phyloP scores from a whole-genome alignment of 441 rosid genomes.

The Codiaeum variegatum region DNA sequence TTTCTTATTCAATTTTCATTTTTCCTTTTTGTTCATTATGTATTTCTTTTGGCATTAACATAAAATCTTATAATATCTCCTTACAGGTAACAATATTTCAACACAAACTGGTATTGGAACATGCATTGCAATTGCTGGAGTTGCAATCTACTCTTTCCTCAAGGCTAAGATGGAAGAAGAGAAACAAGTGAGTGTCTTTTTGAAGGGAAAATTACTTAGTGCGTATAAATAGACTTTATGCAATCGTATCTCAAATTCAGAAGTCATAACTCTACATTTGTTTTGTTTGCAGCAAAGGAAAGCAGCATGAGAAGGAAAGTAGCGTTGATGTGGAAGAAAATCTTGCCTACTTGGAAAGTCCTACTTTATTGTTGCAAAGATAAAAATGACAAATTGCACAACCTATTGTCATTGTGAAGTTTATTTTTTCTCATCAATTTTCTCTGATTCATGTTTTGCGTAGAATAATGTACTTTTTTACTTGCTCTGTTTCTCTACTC shows the following conservation, averaged over 20 bases:
- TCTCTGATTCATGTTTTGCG: constrained; percentile 25
- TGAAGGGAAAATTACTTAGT: background rate
- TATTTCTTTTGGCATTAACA: background rate
- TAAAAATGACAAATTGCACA: constrained; percentile 22
- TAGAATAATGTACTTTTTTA: constrained; percentile 28
- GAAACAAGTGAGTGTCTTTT: constrained; percentile 55
- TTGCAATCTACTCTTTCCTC: constrained; percentile 72
- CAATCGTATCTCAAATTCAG: background rate
- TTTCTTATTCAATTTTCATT: background rate
- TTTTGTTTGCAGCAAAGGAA: constrained; percentile 45
- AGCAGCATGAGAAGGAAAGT: constrained; percentile 37
- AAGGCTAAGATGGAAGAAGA: constrained; percentile 93
- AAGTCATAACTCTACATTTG: constrained; percentile 5
- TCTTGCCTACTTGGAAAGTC: constrained; percentile 28
- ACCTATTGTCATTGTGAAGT: constrained; percentile 23
- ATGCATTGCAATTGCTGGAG: constrained; percentile 77
- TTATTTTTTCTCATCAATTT: constrained; percentile 26
- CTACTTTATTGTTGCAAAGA: constrained; percentile 17
- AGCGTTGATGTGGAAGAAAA: constrained; percentile 5
- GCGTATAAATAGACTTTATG: background rate
- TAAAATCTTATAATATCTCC: background rate
- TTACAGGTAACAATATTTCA: constrained; percentile 80
- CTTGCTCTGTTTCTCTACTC: constrained; percentile 30
- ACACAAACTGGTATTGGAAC: constrained; percentile 88
- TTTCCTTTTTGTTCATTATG: background rate